Conservation (phyloP, 495 filamentous ascomycete species). For the Lasiosphaeriaceae sp. region DNA sequence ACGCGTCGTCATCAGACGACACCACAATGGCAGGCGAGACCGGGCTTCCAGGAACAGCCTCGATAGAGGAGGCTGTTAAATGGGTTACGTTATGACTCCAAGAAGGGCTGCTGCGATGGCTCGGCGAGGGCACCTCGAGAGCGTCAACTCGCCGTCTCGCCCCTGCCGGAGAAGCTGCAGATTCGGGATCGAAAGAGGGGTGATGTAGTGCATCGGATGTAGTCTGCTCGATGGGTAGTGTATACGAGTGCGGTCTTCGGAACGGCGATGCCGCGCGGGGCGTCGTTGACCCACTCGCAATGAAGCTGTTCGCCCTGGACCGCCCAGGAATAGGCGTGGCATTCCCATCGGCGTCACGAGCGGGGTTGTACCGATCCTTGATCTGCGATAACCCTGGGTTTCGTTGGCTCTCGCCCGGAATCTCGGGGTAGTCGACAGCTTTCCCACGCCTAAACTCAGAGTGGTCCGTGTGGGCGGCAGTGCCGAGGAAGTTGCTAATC, state of each 20-base stretch:
- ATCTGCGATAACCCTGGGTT: background rate
- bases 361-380: background rate
- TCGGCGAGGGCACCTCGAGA: background rate
- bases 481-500: slow-evolving; percentile 36
- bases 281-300: background rate
- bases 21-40: slow-evolving; percentile 10
- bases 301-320: background rate
- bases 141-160: background rate
- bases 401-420: slow-evolving; percentile 41
- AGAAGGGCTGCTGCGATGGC: background rate
- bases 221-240: background rate
- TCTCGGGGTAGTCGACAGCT: slow-evolving; percentile 45
- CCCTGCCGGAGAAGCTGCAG: background rate
- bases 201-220: background rate
- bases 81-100: background rate
- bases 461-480: slow-evolving; percentile 40
- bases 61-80: background rate
- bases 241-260: background rate
- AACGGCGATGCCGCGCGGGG: background rate
- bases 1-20: slow-evolving; percentile 1
- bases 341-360: slow-evolving; percentile 4
- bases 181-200: background rate
- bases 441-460: slow-evolving; percentile 41
- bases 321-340: background rate
- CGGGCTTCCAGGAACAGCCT: slow-evolving; percentile 2